Conservation (phyloP, 2,329 filamentous ascomycete genomes). For the Trichocomaceae sp. region DNA sequence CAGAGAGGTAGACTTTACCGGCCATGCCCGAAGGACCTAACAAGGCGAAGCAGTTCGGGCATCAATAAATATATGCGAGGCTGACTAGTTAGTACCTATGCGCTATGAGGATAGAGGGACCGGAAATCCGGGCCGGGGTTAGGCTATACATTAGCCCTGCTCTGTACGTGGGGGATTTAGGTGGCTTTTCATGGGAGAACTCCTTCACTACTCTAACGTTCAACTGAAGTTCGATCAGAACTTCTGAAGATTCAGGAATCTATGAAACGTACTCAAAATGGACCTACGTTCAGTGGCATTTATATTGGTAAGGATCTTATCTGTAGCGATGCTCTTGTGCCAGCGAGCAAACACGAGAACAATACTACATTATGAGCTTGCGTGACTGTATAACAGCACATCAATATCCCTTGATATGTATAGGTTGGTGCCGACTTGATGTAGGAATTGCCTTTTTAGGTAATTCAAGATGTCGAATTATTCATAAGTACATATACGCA, state of each 20-base stretch:
- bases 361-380: not conserved
- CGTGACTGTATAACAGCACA: not conserved
- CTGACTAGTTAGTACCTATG: not conserved
- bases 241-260: no score
- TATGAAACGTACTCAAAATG: no score
- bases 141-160: constrained; percentile 4
- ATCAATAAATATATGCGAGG: constrained; percentile 4
- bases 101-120: not conserved
- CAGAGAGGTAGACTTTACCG: not conserved
- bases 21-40: not conserved
- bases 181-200: no score
- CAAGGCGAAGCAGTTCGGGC: constrained; percentile 10
- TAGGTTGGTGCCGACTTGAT: not conserved
- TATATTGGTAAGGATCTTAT: no score
- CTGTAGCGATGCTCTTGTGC: no score
- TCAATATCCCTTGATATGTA: not conserved
- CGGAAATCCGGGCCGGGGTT: not conserved
- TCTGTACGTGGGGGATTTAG: not conserved
- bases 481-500: not conserved
- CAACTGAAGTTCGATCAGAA: no score
- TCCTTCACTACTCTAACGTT: no score
- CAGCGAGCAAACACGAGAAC: not conserved
- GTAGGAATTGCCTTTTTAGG: not conserved
- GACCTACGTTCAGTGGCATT: no score
- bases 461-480: not conserved